Conservation (phyloP, 345 rosid genomes). For the Eutrema japonicum region DNA sequence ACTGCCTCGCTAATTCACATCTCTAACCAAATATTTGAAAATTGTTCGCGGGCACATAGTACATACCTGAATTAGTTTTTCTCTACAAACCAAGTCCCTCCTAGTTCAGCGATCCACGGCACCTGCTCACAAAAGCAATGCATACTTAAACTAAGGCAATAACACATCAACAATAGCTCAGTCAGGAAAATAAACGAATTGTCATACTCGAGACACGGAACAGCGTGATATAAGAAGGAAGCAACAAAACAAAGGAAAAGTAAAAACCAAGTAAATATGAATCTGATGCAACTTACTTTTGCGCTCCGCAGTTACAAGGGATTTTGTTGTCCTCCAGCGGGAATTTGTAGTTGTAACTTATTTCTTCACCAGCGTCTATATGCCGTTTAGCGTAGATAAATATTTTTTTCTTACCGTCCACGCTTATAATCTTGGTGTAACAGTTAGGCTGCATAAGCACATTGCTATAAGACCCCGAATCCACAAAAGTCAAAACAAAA, state of each 20-base stretch:
- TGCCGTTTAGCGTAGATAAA: slow-evolving; percentile 95
- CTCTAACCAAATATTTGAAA: not conserved
- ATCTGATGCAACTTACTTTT: slow-evolving; percentile 62
- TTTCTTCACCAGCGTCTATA: slow-evolving; percentile 87
- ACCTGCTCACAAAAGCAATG: slow-evolving; percentile 53
- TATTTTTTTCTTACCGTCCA: slow-evolving; percentile 90
- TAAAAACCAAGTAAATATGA: not conserved
- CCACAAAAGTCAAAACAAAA: slow-evolving; percentile 21
- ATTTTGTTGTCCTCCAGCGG: slow-evolving; percentile 95
- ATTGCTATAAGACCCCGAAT: slow-evolving; percentile 33
- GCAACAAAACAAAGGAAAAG: slow-evolving; percentile 14
- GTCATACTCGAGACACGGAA: not conserved
- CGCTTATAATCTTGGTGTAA: slow-evolving; percentile 93
- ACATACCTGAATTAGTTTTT: slow-evolving; percentile 39
- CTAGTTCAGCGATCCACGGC: slow-evolving; percentile 92
- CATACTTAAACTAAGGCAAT: not conserved
- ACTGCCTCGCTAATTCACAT: not conserved
- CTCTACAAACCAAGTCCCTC: slow-evolving; percentile 28
- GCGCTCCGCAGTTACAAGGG: slow-evolving; percentile 96
- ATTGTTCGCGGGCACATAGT: not conserved
- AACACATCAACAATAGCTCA: not conserved
- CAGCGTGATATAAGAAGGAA: not conserved
- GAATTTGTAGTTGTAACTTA: slow-evolving; percentile 94
- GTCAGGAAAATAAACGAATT: not conserved
- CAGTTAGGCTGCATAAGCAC: slow-evolving; percentile 84